phyloP scores from a whole-genome alignment of 2,329 filamentous ascomycete genomes.

The Didymellaceae sp. region DNA sequence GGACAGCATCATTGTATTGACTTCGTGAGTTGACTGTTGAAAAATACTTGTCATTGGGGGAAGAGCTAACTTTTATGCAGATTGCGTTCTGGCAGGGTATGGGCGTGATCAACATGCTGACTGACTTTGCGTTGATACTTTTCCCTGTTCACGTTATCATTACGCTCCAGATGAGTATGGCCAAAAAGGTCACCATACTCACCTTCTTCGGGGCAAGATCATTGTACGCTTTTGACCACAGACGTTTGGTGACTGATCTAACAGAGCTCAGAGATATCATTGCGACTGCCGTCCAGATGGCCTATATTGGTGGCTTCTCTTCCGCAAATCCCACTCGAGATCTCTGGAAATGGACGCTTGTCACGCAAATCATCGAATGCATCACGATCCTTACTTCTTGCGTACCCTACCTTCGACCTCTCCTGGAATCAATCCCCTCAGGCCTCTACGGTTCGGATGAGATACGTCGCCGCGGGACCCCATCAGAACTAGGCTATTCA shows the following conservation, averaged over 20 bases:
- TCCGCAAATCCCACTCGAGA: constrained; percentile 37
- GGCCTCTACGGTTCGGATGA: constrained; percentile 44
- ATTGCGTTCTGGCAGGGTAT: constrained; percentile 41
- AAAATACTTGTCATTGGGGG: not conserved
- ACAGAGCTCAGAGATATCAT: constrained; percentile 37
- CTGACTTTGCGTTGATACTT: constrained; percentile 41
- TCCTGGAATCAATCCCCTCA: constrained; percentile 42
- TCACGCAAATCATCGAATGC: constrained; percentile 44
- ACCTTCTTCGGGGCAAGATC: constrained; percentile 42
- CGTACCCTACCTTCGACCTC: constrained; percentile 45
- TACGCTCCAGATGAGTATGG: constrained; percentile 44
- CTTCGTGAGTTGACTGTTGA: constrained; percentile 28
- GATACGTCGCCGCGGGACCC: constrained; percentile 39
- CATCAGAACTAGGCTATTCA: constrained; percentile 38
- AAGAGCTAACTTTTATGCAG: constrained; percentile 22
- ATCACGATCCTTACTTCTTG: constrained; percentile 47
- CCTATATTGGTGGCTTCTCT: constrained; percentile 36
- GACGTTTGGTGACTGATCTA: not conserved
- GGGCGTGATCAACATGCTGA: constrained; percentile 42
- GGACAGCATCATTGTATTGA: constrained; percentile 26
- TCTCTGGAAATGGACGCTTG: constrained; percentile 46
- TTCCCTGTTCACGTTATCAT: constrained; percentile 45
- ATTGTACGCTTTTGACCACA: constrained; percentile 26
- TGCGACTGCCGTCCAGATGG: constrained; percentile 41
- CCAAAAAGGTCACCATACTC: constrained; percentile 45